Evolutionary conservation across 2,329 filamentous ascomycete species (phyloP), one percentile per base, ranked within the genome.

Genomic region (Gnomoniopsis smithogilvyi): DNA sequence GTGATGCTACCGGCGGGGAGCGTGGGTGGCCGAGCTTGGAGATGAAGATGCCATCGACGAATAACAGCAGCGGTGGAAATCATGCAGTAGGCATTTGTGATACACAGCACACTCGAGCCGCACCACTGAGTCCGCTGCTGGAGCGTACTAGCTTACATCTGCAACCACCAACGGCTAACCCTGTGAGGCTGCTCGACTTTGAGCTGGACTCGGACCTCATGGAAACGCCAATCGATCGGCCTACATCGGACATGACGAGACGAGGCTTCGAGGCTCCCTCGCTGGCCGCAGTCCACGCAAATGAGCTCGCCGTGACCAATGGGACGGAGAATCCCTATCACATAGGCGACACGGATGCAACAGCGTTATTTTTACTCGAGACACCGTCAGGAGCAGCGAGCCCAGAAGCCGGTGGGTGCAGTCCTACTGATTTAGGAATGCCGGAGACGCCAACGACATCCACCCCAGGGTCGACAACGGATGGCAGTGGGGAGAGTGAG

Each of bases 21-120:
- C 46, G 36, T 3, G 67, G 67, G 11, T 69, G 67, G 67, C 67
- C 67, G 1, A 64, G 64, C 26, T 59, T 68, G 15, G 60, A 64
- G 62, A 62, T 68, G 15, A 62, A 64, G 46, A 56, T 62, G 45
- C 62, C 62, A 2, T 62, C 62, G 30, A 46, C 30, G 12, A 54
- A 41, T 24, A 36, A 26, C 21, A 22, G 43, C 19, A n/a, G 41
- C 30, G 15, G 24, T 26, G n/a, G 41, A n/a, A 41, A 26, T 22
- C 14, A 43, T 12, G 57, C 46, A 46, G 45, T 15, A 3, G 30
- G 17, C 46, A 48, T 36, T 26, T 3, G 4, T 14, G 14, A 41
- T 12, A 26, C 4, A 8, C 33, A 49, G n/a, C 56, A 50, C 43
- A 63, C 54, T 36, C 46, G 49, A 19, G 36, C 55, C 41, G 57